These are phyloP conservation scores for Zea luxurians DNA, from an alignment of 176 grass and related monocot genomes.

Conservation along the genomic window DNA sequence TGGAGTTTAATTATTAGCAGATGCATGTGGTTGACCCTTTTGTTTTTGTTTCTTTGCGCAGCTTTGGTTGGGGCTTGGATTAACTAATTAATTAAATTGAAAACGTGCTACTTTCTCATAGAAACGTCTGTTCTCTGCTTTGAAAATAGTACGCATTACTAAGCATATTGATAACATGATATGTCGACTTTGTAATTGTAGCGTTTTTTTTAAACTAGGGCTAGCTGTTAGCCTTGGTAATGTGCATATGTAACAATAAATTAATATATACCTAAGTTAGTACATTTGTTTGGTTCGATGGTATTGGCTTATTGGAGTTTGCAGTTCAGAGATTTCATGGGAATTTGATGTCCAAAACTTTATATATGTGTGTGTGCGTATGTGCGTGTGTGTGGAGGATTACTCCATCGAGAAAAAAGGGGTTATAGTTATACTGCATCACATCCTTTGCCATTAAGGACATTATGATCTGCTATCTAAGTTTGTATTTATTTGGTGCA, in stretches of 20 bases:
- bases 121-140: not conserved
- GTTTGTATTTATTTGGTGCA: not conserved
- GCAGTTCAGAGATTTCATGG: not conserved
- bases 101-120: not conserved
- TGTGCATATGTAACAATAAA: not conserved
- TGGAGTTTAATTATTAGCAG: not conserved
- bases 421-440: not conserved
- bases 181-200: too few relatives aligned
- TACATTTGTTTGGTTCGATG: not conserved
- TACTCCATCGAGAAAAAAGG: not conserved
- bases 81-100: not conserved
- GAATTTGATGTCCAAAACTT: too few relatives aligned
- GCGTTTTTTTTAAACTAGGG: too few relatives aligned
- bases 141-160: too few relatives aligned
- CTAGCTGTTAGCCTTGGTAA: not conserved
- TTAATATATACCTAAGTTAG: not conserved
- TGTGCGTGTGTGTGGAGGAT: not conserved
- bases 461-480: slow-evolving; percentile 7
- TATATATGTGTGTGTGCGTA: too few relatives aligned
- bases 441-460: slow-evolving; percentile 21
- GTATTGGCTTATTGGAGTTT: not conserved
- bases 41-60: not conserved
- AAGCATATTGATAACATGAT: not conserved
- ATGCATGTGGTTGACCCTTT: not conserved
- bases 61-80: not conserved